Evolutionary conservation across 2,329 filamentous ascomycete genomes (phyloP).

Genomic region (Bipolaris zeicola): DNA sequence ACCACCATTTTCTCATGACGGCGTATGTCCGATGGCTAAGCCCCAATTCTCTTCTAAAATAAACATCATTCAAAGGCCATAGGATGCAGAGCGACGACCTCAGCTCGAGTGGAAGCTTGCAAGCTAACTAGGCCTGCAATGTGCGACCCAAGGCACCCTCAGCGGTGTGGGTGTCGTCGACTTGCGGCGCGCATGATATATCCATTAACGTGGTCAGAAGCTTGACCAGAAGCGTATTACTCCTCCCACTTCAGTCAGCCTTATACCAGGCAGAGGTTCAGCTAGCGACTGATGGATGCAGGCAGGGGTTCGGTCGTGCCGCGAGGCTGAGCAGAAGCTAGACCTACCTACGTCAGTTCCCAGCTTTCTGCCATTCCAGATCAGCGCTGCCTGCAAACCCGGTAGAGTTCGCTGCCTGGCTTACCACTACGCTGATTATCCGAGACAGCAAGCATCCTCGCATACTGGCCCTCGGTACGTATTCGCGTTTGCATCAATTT

Average conservation of each 20-base stretch:
- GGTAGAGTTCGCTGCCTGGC: background rate
- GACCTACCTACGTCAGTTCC: slow-evolving; percentile 9
- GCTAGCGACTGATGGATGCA: slow-evolving; percentile 38
- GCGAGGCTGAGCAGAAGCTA: slow-evolving; percentile 27
- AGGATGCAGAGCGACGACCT: background rate
- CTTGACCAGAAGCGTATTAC: slow-evolving; percentile 20
- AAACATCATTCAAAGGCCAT: background rate
- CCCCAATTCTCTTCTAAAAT: background rate
- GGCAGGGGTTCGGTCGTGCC: slow-evolving; percentile 31
- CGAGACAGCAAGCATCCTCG: slow-evolving; percentile 4
- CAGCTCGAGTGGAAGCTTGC: slow-evolving; percentile 5
- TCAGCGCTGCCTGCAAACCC: slow-evolving; percentile 16
- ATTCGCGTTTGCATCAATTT: slow-evolving; percentile 20
- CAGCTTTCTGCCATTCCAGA: slow-evolving; percentile 17
- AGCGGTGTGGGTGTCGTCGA: slow-evolving; percentile 10
- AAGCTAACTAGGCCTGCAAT: slow-evolving; percentile 11
- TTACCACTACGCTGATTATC: slow-evolving; percentile 2
- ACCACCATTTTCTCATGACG: background rate
- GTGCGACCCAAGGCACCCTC: slow-evolving; percentile 19
- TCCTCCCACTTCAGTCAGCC: slow-evolving; percentile 37
- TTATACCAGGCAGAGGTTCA: slow-evolving; percentile 28
- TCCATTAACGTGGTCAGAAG: slow-evolving; percentile 18
- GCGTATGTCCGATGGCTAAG: background rate
- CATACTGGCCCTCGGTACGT: slow-evolving; percentile 8
- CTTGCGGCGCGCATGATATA: slow-evolving; percentile 20